Base-by-base conservation (phyloP, 2,329 filamentous ascomycete species). In the Phialocephala sp. region DNA sequence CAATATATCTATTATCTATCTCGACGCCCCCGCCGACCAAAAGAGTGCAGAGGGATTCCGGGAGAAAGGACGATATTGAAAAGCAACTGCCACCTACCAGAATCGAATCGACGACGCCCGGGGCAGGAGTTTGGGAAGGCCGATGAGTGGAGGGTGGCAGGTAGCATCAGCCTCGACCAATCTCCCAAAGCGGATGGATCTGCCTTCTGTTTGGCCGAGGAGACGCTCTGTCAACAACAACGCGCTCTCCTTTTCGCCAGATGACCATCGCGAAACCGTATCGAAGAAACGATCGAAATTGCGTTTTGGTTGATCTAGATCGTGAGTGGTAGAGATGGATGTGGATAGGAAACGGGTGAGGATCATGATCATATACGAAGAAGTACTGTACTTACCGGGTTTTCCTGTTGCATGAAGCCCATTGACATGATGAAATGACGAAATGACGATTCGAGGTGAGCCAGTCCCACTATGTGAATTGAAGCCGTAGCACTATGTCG, bases 171-270 rank as follows among this genome's bases (percentile, higher is more conserved):
- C 20, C 22, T 32, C 20, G 47, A 52, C 2, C 27, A 66, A 65
- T 63, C 54, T 68, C 62, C 59, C 47, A 59, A 66, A 64, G 45
- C 47, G 61, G 66, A 63, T 61, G 52, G 64, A 68, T 68, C 66
- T 47, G 35, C 66, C n/a, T 36, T 63, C 58, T 66, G 55, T 59
- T 68, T 66, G 67, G 67, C 56, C 59, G 66, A 66, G 66, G 66
- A 68, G 35, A 66, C 66, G 66, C 66, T 32, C 6, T 64, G 54
- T 64, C 60, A 36, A 66, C 36, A 56, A 36, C 54, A n/a, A 37
- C 6, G 22, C 52, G 65, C 50, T 36, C 14, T 18, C 14, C 41
- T 56, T 27, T 27, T 58, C 50, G 15, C 14, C 50, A 56, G 15
- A 24, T 55, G 61, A 58, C 36, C 45, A 55, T 57, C n/a, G 12